A percentile compares a stretch with the other conserved stretches of the same genome.
These are phyloP conservation scores for Wallacemonas sp. DNA, from an alignment of 208 protist species.

Conservation along the genomic window DNA sequence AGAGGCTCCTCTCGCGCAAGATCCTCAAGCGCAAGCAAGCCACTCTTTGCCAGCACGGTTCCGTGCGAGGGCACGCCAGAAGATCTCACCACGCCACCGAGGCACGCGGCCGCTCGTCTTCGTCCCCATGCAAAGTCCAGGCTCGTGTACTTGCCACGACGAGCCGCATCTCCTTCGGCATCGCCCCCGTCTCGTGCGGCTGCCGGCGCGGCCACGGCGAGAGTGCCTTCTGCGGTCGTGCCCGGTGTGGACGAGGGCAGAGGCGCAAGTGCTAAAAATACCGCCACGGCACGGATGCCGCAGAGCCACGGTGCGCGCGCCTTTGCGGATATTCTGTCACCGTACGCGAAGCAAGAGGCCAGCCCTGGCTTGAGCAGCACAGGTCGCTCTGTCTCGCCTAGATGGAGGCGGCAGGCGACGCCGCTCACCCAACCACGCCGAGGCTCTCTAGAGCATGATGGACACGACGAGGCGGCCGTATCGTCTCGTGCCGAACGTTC, in stretches of 20 bases:
- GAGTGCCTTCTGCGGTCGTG: too few relatives aligned
- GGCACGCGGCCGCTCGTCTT: neutral
- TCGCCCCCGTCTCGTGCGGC: neutral
- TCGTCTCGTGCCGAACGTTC: too few relatives aligned
- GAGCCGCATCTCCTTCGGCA: neutral
- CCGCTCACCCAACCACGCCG: too few relatives aligned
- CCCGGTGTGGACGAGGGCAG: too few relatives aligned
- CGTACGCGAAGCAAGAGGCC: conserved; percentile 2
- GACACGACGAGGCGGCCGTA: too few relatives aligned
- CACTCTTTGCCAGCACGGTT: neutral
- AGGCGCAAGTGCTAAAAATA: too few relatives aligned
- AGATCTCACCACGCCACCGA: neutral
- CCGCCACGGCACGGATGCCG: neutral
- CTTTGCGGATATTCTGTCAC: neutral
- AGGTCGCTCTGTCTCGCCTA: neutral
- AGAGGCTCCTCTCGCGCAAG: neutral
- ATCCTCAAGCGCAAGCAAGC: neutral
- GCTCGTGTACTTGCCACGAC: conserved; percentile 4
- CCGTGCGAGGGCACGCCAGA: neutral
- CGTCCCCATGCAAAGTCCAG: neutral
- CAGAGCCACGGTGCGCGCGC: neutral
- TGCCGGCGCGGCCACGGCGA: neutral
- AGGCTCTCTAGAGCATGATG: too few relatives aligned
- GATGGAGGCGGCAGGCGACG: neutral
- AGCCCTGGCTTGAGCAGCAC: neutral